A percentile compares a stretch with the other conserved stretches of the same genome.
phyloP scores from a whole-genome alignment of 176 grass and related monocot genomes.

The Musa troglodytarum region DNA sequence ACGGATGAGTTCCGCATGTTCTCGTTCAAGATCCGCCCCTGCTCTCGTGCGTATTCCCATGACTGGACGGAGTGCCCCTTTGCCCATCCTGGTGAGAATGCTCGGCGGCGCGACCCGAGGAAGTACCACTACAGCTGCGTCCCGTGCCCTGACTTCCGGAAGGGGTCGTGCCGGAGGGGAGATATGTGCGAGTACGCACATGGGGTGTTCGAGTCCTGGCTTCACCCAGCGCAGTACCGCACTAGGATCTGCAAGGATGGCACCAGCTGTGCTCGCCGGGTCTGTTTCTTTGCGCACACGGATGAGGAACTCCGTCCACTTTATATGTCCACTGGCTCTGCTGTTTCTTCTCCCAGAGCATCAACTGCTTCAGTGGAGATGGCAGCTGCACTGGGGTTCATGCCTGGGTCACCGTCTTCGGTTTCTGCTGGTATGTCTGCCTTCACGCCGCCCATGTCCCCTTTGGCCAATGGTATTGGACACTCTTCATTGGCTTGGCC shows the following conservation, averaged over 20 bases:
- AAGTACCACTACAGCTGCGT: conserved; percentile 75
- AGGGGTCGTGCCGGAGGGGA: conserved; percentile 48
- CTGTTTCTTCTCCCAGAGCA: conserved; percentile 52
- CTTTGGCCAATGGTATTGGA: conserved; percentile 4
- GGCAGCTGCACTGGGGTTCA: conserved; percentile 52
- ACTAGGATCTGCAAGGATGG: conserved; percentile 81
- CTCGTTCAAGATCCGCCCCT: conserved; percentile 72
- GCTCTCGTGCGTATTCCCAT: conserved; percentile 79
- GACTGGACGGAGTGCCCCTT: conserved; percentile 96
- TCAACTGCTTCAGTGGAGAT: conserved; percentile 50
- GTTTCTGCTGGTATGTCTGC: conserved; percentile 24
- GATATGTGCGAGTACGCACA: conserved; percentile 83
- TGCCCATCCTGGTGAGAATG: conserved; percentile 77
- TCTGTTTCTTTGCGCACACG: conserved; percentile 83
- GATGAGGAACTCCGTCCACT: conserved; percentile 66
- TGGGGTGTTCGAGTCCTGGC: conserved; percentile 90
- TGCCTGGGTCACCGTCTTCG: conserved; percentile 61
- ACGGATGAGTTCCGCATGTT: conserved; percentile 90
- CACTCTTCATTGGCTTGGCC: conserved; percentile 24
- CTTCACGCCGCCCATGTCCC: conserved; percentile 28
- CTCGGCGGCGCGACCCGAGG: conserved; percentile 64
- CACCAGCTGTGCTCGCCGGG: conserved; percentile 54
- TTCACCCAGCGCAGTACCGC: conserved; percentile 82
- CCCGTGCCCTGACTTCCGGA: conserved; percentile 79
- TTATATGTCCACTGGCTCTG: conserved; percentile 39